A percentile compares a stretch with the other conserved stretches of the same genome.
Conservation (phyloP, 2,329 filamentous ascomycete genomes). For the Aspergillus pseudoterreus region DNA sequence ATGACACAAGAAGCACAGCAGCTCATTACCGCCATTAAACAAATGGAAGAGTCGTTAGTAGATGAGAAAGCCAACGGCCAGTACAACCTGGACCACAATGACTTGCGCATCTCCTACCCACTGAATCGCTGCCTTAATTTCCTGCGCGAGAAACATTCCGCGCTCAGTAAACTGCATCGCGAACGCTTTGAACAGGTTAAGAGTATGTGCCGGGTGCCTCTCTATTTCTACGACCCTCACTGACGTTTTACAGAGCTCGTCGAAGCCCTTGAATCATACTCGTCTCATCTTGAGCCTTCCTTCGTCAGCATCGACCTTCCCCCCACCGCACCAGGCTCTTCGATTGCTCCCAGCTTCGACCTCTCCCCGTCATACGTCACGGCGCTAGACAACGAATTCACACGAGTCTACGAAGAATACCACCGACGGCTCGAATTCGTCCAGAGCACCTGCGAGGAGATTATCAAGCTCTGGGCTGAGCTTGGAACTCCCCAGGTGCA, state of each 20-base stretch:
- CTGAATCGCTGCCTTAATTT: constrained; percentile 72
- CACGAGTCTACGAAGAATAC: constrained; percentile 94
- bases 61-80: constrained; percentile 65
- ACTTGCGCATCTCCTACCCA: constrained; percentile 76
- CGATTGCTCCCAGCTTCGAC: constrained; percentile 79
- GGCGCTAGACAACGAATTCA: constrained; percentile 84
- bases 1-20: constrained; percentile 85
- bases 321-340: constrained; percentile 71
- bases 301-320: constrained; percentile 85
- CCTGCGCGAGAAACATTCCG: constrained; percentile 80
- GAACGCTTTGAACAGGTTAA: constrained; percentile 95
- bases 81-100: constrained; percentile 62
- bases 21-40: constrained; percentile 79
- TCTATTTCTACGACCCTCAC: constrained; percentile 2
- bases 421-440: constrained; percentile 75
- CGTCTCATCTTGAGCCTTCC: constrained; percentile 84
- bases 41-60: constrained; percentile 89
- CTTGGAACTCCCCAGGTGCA: constrained; percentile 91
- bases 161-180: constrained; percentile 76
- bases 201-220: constrained; percentile 55
- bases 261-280: constrained; percentile 90
- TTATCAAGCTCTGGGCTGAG: constrained; percentile 93
- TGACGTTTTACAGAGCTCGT: constrained; percentile 68
- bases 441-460: constrained; percentile 71
- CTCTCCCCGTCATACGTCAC: constrained; percentile 87